Evolutionary conservation across 2,329 filamentous ascomycete genomes (phyloP), one percentile per base, ranked within the genome.

Genomic region (Neonectria faginata): DNA sequence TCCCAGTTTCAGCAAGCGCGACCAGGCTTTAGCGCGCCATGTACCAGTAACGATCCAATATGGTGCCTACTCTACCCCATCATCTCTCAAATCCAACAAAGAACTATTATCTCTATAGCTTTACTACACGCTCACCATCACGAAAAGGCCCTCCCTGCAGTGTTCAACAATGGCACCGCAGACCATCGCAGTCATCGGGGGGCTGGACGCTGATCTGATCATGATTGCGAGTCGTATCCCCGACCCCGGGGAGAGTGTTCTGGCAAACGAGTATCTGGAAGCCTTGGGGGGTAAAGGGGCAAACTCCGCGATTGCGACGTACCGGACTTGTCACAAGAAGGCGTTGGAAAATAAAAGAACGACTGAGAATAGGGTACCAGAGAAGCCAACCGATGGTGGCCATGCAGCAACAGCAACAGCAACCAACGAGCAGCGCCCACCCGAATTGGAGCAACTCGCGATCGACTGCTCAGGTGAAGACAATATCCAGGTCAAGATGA

Each of bases 221-320:
- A 48, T 48, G 45, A 48, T 48, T 48, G 45, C 45, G 55, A 57
- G 27, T 51, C 55, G 41, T 45, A 53, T 29, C 47, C 47, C 47
- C 48, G 41, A 33, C 48, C 39, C 18, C 55, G 39, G 55, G 48
- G 39, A 51, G 50, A 53, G 29, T 36, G 50, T 36, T 20, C 29
- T 36, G n/a, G 29, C 22, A 29, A 48, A 48, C 25, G 22, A 48
- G 45, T 48, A 48, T n/a, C 25, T 48, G 6, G 45, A 48, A 48
- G 22, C 45, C 45, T 29, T 29, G 12, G 45, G 45, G 45, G 45
- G 45, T 2, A 31, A 31, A 48, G 25, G 45, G 16, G 25, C 45
- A 8, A 31, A 48, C 22, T 48, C 45, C 6, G 45, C 25, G 25
- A 48, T 48, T 48, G 45, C 45, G 25, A 48, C 45, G 25, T 48